A percentile compares a stretch with the other conserved stretches of the same genome.
These are phyloP conservation scores for Endotrypanum monterogeii DNA, from an alignment of 208 protist species.

Conservation along the genomic window DNA sequence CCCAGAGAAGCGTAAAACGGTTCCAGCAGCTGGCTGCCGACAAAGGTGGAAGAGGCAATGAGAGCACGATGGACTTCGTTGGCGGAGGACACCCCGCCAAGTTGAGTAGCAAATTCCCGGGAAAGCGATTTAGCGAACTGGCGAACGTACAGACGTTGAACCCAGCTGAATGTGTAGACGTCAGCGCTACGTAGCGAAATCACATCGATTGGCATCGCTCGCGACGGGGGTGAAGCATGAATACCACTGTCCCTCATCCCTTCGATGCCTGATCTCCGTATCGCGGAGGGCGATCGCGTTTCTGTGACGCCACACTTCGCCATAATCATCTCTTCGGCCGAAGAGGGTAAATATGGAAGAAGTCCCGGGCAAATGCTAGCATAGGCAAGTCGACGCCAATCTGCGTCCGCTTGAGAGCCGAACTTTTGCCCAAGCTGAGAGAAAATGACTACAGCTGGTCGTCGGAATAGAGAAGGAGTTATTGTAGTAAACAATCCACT, in stretches of 20 bases:
- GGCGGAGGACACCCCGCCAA: not conserved
- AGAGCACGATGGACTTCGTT: slow-evolving; percentile 30
- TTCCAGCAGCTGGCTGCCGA: slow-evolving; percentile 68
- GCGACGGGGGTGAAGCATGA: slow-evolving; percentile 1
- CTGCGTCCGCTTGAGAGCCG: slow-evolving; percentile 65
- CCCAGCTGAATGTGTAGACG: slow-evolving; percentile 81
- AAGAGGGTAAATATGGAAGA: slow-evolving; percentile 43
- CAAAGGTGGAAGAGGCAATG: slow-evolving; percentile 75
- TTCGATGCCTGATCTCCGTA: not conserved
- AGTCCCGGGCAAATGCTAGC: slow-evolving; percentile 61
- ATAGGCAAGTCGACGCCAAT: slow-evolving; percentile 80
- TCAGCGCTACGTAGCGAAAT: slow-evolving; percentile 81
- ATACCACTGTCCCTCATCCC: slow-evolving; percentile 5
- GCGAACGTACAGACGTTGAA: slow-evolving; percentile 74
- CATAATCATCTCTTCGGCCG: slow-evolving; percentile 7
- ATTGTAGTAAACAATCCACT: slow-evolving; percentile 54
- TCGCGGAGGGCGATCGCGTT: slow-evolving; percentile 3
- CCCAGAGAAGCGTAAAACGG: slow-evolving; percentile 73
- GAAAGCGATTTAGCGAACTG: slow-evolving; percentile 70
- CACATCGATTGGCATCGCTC: slow-evolving; percentile 71
- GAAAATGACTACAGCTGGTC: slow-evolving; percentile 83
- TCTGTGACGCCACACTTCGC: not conserved
- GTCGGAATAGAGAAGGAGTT: slow-evolving; percentile 50
- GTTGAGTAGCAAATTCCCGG: not conserved
- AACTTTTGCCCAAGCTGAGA: slow-evolving; percentile 86